Evolutionary conservation across 2,329 filamentous ascomycete genomes (phyloP).

Genomic region (Aspergillus sp.): DNA sequence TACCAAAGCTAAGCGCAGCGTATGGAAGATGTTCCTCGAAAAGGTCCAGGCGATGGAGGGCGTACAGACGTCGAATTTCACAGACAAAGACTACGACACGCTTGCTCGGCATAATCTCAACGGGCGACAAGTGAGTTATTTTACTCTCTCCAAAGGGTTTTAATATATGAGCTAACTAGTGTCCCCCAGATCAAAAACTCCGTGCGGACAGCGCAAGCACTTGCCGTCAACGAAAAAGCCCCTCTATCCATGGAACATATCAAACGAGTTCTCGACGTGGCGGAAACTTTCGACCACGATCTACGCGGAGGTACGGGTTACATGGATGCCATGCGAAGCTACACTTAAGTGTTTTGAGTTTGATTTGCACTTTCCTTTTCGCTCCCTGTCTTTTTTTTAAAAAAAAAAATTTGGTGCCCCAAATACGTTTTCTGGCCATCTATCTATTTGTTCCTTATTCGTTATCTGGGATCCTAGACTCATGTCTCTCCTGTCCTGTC

Average conservation of each 20-base stretch:
- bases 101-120: conserved; percentile 70
- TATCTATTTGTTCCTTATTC: not conserved
- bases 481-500: not conserved
- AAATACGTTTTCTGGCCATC: not conserved
- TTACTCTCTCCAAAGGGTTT: not conserved
- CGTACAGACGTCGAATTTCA: conserved; percentile 47
- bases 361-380: not conserved
- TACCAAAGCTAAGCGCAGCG: conserved; percentile 68
- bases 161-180: conserved; percentile 2
- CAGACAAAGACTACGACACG: conserved; percentile 64
- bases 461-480: not conserved
- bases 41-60: conserved; percentile 67
- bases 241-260: conserved; percentile 77
- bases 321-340: conserved; percentile 80
- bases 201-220: conserved; percentile 76
- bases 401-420: no score
- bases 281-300: conserved; percentile 78
- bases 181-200: conserved; percentile 76
- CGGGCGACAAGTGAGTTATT: conserved; percentile 58
- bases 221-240: conserved; percentile 73
- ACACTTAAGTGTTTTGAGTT: conserved; percentile 42
- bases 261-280: conserved; percentile 77
- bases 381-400: not conserved
- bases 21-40: conserved; percentile 83
- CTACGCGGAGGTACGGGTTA: conserved; percentile 79